Evolutionary conservation across 2,329 filamentous ascomycete genomes (phyloP).

Genomic region (Colletotrichum sp.): DNA sequence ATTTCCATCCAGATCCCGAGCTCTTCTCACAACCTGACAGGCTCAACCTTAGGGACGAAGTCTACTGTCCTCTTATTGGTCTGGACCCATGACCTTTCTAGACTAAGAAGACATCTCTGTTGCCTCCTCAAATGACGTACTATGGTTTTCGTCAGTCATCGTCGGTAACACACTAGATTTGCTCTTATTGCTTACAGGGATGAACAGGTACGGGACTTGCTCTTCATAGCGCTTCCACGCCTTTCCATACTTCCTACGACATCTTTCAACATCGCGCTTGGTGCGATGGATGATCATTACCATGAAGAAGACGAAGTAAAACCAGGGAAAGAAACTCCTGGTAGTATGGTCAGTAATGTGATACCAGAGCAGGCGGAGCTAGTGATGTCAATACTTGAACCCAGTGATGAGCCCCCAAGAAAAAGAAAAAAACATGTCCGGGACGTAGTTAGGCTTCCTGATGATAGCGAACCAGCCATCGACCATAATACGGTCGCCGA

Average conservation of each 20-base stretch:
- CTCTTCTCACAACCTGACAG: too few species aligned
- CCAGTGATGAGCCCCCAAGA: slow-evolving; percentile 58
- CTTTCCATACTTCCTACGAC: slow-evolving; percentile 80
- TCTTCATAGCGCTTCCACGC: slow-evolving; percentile 82
- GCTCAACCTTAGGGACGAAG: too few species aligned
- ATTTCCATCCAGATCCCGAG: too few species aligned
- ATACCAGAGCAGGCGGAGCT: neutral
- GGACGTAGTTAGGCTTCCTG: slow-evolving; percentile 62
- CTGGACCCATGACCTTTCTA: too few species aligned
- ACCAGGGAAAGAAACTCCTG: slow-evolving; percentile 84
- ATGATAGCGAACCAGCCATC: slow-evolving; percentile 65
- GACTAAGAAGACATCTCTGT: too few species aligned
- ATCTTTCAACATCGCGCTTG: slow-evolving; percentile 76
- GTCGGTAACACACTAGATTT: too few species aligned
- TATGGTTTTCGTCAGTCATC: neutral
- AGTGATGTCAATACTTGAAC: slow-evolving; percentile 38
- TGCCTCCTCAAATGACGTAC: neutral
- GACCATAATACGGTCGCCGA: slow-evolving; percentile 73
- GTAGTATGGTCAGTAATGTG: neutral
- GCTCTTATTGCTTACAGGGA: slow-evolving; percentile 58
- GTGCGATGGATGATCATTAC: slow-evolving; percentile 84
- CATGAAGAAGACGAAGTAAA: slow-evolving; percentile 84
- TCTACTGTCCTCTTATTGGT: too few species aligned
- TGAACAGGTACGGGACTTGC: slow-evolving; percentile 82
- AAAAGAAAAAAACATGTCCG: slow-evolving; percentile 53